Base-by-base conservation (phyloP, 164 flowering plant species). In the Taxillus chinensis region DNA sequence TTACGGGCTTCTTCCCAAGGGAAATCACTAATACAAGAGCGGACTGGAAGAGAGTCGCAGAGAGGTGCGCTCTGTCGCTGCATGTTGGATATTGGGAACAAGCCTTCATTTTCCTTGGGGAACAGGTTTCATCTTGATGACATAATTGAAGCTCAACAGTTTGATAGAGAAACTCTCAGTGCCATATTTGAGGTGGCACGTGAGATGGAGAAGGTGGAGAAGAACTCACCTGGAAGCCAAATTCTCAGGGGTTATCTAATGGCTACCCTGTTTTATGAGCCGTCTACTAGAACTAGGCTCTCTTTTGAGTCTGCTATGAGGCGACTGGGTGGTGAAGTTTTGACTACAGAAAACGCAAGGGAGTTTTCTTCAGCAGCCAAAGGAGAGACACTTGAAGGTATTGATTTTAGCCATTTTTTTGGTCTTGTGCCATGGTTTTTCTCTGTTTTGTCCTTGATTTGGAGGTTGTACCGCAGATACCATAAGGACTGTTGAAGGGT, bases 291-390 rank as follows among this genome's bases (percentile, higher is more conserved):
- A 63, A 91, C 97, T 14, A 81, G 97, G 82, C 87, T 91, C 61
- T 93, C 97, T 2, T 91, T 91, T 72, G 99, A 93, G 78, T 91
- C 97, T 66, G 96, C 99, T 51, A 91, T 93, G 99, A 93, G 89
- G 75, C 73, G 96, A 55, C 67, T 93, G 63, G 99, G 99, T 41
- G 99, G 99, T 55, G 99, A 91, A 70, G 99, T 93, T 64, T 78
- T 93, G 73, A 91, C 99, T 2, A 93, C 97, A 4, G 99, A 93
- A 72, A 93, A 93, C 79, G 99, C 99, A 45, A 75, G 97, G 15
- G 99, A 93, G 66, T 93, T 90, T 72, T 93, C 99, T 37, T 93
- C 99, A 3, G 97, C 97, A 3, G 97, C 99, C 16, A 93, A 93
- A 74, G 97, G 99, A 64, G 99, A 93, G 78, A 93, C 99, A 10